phyloP scores from a whole-genome alignment of 225 moss, liverwort and hornwort genomes.

The Anthoceros angustus region DNA sequence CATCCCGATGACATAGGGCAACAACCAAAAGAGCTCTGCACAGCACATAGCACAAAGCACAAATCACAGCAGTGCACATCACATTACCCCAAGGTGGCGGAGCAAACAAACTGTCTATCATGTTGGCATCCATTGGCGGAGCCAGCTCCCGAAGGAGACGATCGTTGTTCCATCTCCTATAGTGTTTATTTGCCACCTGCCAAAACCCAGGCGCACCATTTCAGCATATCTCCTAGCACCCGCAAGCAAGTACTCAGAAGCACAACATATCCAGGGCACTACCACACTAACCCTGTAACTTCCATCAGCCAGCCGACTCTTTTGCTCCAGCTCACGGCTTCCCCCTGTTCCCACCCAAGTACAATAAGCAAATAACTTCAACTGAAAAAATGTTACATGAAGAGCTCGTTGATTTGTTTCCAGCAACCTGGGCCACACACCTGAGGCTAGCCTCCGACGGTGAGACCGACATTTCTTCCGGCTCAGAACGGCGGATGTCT shows the following conservation, averaged over 20 bases:
- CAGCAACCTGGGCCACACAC: constrained; percentile 10
- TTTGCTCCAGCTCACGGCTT: too few relatives aligned
- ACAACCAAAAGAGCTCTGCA: constrained; percentile 6
- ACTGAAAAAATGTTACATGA: constrained; percentile 2
- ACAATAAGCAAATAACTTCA: constrained; percentile 11
- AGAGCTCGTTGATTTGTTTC: background rate
- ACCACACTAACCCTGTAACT: background rate
- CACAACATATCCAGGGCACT: constrained; percentile 10
- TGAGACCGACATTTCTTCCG: constrained; percentile 66
- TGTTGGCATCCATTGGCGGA: constrained; percentile 60
- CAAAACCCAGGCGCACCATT: constrained; percentile 9
- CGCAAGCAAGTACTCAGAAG: constrained; percentile 5
- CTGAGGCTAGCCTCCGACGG: constrained; percentile 36
- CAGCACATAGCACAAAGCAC: too few relatives aligned
- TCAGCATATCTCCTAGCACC: background rate
- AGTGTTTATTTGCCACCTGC: constrained; percentile 65
- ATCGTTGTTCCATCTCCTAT: constrained; percentile 81
- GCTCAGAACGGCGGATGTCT: constrained; percentile 55
- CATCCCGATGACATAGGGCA: background rate
- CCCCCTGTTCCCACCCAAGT: background rate
- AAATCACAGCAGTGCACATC: background rate
- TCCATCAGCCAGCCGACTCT: too few relatives aligned
- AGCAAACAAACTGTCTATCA: constrained; percentile 72
- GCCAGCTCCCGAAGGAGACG: constrained; percentile 71
- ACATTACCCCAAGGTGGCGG: constrained; percentile 91